Base-by-base conservation (phyloP, 75 land plant genomes). In the Larix kaempferi region DNA sequence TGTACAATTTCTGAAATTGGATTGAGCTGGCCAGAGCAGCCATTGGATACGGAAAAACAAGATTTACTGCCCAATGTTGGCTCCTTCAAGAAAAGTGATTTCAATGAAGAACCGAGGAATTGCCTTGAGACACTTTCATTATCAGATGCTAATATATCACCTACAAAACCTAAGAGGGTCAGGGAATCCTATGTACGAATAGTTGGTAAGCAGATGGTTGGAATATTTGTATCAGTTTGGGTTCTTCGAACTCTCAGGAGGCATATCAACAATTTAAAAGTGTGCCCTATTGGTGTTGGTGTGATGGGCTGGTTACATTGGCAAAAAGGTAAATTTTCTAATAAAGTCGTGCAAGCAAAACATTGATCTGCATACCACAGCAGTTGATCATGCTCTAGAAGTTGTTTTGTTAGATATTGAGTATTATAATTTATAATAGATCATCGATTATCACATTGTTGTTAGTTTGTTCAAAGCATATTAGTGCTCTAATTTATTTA, bases 171-270 rank as follows among this genome's bases (percentile, higher is more conserved):
- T 1, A 74, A 76, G 67, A 88, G 74, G 58, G 84, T 76, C 66
- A 73, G 75, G 56, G 71, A 82, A 14, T 71, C 86, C 25, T 94
- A 77, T 86, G 91, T 92, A 19, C 83, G 89, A 49, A 88, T 94
- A n/a, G 93, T 89, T 37, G 91, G 99, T 81, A 97, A 97, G 86
- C 98, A 97, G 77, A 92, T 97, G 98, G 95, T 97, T 79, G 99
- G 99, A 25, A 83, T 97, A 73, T 93, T 88, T 72, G 69, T 97
- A 33, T 82, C 95, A 3, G 77, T 97, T 25, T 97, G 99, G 99
- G 98, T 92, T 41, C 87, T 89, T 19, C 80, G 91, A 59, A 83
- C 88, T 11, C 78, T 97, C 78, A 89, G 91, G 39, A 87, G 83
- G 66, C 86, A 85, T 79, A 86, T 97, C 57, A 89, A 90, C 74